Evolutionary conservation across 202 grass and related monocot species (phyloP).

Genomic region (Panicum virgatum): DNA sequence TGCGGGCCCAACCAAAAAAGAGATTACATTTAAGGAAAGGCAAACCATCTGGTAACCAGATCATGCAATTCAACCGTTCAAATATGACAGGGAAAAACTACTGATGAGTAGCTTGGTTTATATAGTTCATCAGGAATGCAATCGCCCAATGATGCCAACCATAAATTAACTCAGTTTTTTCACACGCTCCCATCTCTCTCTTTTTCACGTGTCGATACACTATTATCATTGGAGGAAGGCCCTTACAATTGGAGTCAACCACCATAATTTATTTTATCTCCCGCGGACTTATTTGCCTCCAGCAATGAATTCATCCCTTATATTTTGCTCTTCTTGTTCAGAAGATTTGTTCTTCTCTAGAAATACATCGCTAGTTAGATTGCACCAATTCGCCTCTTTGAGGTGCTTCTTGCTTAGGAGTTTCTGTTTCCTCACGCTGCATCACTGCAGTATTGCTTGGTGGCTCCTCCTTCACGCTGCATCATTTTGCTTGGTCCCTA

Average conservation of each 20-base stretch:
- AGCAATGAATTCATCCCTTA: slow-evolving; percentile 3
- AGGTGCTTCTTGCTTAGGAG: slow-evolving; percentile 10
- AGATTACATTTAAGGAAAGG: too few relatives aligned
- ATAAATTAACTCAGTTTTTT: neutral
- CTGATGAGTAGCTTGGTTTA: neutral
- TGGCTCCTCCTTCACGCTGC: slow-evolving; percentile 10
- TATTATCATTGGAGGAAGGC: neutral
- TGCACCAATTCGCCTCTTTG: slow-evolving; percentile 16
- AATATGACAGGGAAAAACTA: neutral
- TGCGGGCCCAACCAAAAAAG: too few relatives aligned
- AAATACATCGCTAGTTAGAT: neutral
- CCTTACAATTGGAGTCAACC: neutral
- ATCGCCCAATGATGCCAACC: neutral
- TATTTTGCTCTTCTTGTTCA: neutral
- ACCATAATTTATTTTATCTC: slow-evolving; percentile 20
- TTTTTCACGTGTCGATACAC: neutral
- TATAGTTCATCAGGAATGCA: neutral
- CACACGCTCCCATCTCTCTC: neutral
- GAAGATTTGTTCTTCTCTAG: slow-evolving; percentile 17
- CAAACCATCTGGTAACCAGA: too few relatives aligned
- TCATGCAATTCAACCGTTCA: neutral
- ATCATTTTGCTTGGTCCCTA: slow-evolving; percentile 21
- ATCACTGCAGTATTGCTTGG: neutral
- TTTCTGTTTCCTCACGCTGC: neutral
- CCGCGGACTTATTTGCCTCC: neutral